Conservation (phyloP, 768 basidiomycete species). For the Mrakia hoshinonis region DNA sequence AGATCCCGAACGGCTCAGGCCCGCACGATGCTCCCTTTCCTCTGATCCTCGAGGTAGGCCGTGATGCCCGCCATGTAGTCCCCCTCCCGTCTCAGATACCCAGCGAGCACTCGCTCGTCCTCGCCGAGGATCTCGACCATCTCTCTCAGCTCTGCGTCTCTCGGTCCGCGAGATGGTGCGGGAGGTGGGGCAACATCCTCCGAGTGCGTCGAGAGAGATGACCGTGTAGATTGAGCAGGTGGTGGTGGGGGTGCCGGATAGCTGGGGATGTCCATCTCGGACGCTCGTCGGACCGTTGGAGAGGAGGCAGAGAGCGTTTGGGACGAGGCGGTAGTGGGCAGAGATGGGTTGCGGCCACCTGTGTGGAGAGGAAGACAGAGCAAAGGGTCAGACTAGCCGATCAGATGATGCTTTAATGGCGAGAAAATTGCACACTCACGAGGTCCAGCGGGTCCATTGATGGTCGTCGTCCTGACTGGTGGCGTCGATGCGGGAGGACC, state of each 20-base stretch:
- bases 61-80: background rate
- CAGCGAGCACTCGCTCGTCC: background rate
- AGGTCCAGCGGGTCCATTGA: conserved; percentile 15
- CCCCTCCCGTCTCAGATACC: background rate
- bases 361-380: background rate
- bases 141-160: conserved; percentile 8
- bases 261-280: background rate
- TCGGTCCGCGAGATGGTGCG: no score
- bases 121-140: conserved; percentile 23
- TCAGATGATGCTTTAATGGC: background rate
- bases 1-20: background rate
- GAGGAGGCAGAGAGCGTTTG: background rate
- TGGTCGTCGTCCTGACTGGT: background rate
- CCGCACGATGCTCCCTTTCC: background rate
- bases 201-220: background rate
- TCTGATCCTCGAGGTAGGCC: conserved; percentile 9
- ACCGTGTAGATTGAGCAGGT: background rate
- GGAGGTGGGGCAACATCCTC: background rate
- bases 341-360: background rate
- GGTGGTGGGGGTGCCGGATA: background rate
- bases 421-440: conserved; percentile 3
- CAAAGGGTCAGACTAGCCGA: background rate
- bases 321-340: background rate
- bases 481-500: background rate
- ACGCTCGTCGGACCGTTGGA: background rate